A percentile compares a stretch with the other conserved stretches of the same genome.
phyloP scores from a whole-genome alignment of 257 asterid genomes.

The Plantago major region DNA sequence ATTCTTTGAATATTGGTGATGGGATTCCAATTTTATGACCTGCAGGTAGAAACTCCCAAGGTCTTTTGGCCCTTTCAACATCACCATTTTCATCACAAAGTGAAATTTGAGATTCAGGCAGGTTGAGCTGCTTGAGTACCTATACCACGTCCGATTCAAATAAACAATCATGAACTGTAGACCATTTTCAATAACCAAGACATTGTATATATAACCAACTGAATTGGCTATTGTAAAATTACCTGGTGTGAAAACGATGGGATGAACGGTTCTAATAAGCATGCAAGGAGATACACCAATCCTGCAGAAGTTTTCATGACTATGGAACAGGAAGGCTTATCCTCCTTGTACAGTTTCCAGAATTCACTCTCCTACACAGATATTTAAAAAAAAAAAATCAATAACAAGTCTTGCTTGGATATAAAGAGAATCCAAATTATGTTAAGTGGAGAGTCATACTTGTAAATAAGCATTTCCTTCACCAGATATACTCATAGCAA shows the following conservation, averaged over 20 bases:
- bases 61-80: conserved; percentile 67
- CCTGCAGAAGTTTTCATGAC: conserved; percentile 91
- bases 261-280: conserved; percentile 91
- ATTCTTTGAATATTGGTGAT: conserved; percentile 66
- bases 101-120: conserved; percentile 61
- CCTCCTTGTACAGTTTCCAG: conserved; percentile 98
- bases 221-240: conserved; percentile 15
- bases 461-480: conserved; percentile 94
- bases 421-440: conserved; percentile 11
- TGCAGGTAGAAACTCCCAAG: conserved; percentile 77
- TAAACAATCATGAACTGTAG: conserved; percentile 11
- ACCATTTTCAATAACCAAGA: conserved; percentile 9
- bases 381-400: conserved; percentile 5
- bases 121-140: conserved; percentile 95
- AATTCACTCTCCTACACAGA: conserved; percentile 69
- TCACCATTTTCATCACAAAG: conserved; percentile 70
- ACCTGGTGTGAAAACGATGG: conserved; percentile 92
- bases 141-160: conserved; percentile 22
- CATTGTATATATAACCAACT: background rate
- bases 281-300: conserved; percentile 86
- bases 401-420: conserved; percentile 4
- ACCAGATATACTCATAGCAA: conserved; percentile 86
- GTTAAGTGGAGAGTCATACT: conserved; percentile 36
- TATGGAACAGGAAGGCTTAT: conserved; percentile 54
- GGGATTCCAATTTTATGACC: conserved; percentile 93